Conservation (phyloP, 768 basidiomycete genomes). For the Suillus hirtellus region DNA sequence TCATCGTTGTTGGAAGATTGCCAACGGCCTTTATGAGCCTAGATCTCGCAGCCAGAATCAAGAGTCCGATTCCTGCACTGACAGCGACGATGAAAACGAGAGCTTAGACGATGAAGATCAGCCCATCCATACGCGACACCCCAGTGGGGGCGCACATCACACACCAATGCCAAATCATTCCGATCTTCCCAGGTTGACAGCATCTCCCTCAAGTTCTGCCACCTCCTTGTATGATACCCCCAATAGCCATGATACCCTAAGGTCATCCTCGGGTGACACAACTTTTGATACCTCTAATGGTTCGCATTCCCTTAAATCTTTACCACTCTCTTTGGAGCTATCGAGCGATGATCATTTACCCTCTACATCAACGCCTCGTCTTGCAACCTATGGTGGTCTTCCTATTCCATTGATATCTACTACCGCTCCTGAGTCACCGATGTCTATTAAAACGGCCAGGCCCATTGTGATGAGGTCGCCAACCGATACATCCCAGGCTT, state of each 20-base stretch:
- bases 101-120: slow-evolving; percentile 1
- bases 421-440: slow-evolving; percentile 44
- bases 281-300: slow-evolving; percentile 25
- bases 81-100: slow-evolving; percentile 35
- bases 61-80: slow-evolving; percentile 31
- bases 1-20: slow-evolving; percentile 91
- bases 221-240: slow-evolving; percentile 40
- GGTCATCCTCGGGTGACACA: slow-evolving; percentile 15
- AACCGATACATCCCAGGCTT: slow-evolving; percentile 23
- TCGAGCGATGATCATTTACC: slow-evolving; percentile 24
- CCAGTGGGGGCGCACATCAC: not conserved
- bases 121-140: not conserved
- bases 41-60: slow-evolving; percentile 21
- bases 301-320: slow-evolving; percentile 22
- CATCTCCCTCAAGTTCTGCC: slow-evolving; percentile 32
- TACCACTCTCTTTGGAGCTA: slow-evolving; percentile 32
- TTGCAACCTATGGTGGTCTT: slow-evolving; percentile 39
- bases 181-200: slow-evolving; percentile 1
- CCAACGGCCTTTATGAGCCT: slow-evolving; percentile 59
- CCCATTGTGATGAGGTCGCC: slow-evolving; percentile 16
- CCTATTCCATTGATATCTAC: slow-evolving; percentile 59
- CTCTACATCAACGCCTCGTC: slow-evolving; percentile 18
- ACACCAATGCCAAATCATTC: not conserved
- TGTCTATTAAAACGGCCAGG: slow-evolving; percentile 21
- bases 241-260: slow-evolving; percentile 26